These are phyloP conservation scores for Diospyros kaki DNA, from an alignment of 148 eudicot species.

Conservation along the genomic window DNA sequence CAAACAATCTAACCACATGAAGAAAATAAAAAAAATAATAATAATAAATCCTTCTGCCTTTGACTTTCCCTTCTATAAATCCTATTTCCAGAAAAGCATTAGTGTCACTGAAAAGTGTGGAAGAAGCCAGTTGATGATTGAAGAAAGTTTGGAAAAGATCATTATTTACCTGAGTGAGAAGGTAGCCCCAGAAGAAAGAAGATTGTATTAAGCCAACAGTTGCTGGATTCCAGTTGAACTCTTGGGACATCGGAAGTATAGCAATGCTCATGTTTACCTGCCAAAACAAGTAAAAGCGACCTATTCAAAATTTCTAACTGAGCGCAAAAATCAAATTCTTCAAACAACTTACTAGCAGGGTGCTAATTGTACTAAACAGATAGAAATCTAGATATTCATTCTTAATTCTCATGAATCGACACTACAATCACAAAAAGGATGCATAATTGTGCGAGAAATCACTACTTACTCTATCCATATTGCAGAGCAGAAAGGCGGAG, in stretches of 20 bases:
- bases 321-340: neutral
- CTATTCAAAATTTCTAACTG: constrained; percentile 18
- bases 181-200: constrained; percentile 98
- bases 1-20: no score
- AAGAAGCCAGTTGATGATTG: neutral
- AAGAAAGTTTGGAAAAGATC: neutral
- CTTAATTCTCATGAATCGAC: no score
- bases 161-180: constrained; percentile 78
- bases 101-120: neutral
- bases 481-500: constrained; percentile 91
- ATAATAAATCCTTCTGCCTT: no score
- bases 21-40: no score
- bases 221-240: constrained; percentile 70
- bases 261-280: constrained; percentile 99
- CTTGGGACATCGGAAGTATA: constrained; percentile 93
- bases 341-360: neutral
- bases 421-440: no score
- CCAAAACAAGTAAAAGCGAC: constrained; percentile 15
- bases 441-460: neutral
- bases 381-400: no score
- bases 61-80: no score
- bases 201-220: constrained; percentile 95
- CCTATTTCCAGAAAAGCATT: neutral
- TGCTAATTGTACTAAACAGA: neutral
- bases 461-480: constrained; percentile 84